Base-by-base conservation (phyloP, 1,284 basidiomycete genomes). In the Ganoderma resinaceum region DNA sequence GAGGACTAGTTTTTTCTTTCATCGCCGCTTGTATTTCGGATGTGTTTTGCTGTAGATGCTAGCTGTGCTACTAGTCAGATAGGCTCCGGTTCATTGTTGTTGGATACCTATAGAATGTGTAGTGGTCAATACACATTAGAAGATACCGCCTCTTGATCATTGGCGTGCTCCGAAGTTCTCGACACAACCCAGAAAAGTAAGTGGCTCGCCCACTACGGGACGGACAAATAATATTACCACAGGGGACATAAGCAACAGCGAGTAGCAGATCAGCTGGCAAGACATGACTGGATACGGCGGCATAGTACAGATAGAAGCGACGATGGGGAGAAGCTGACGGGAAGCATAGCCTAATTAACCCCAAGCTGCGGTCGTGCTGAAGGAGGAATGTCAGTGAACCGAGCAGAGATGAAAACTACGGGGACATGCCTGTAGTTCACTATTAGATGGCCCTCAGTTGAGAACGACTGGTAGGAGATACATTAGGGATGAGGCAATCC, bases 361-460 rank as follows among this genome's bases (percentile, higher is more conserved):
- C 90, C 91, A 92, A 2, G 90, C 90, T 61, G 90, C 88, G 2
- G 90, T 91, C 5, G 91, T 90, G 77, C 91, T 91, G 72, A 26
- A n/a, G 35, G 20, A 29, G 60, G 14, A 29, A 23, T 20, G 52
- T 66, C 18, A 61, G 18, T 7, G 40, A 55, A 38, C 40, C n/a
- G 29, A 58, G 29, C 14, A 35, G 2, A 63, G 43, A 40, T 0
- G 5, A 20, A 40, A 23, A 49, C n/a, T 16, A 5, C 18, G 52
- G 35, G 33, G n/a, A 75, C 87, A 70, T 60, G 93, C 95, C 95
- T 97, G 79, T 98, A 98, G 81, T 98, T 98, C 60, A 98, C 96
- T 80, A 98, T 97, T 74, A 98, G 85, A 79, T 97, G 95, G 0
- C 94, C 94, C 75, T 97, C 96, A 0, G 96, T 97, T 3, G 93